phyloP scores from a whole-genome alignment of 768 basidiomycete genomes.

The Phylloporus arenicola region DNA sequence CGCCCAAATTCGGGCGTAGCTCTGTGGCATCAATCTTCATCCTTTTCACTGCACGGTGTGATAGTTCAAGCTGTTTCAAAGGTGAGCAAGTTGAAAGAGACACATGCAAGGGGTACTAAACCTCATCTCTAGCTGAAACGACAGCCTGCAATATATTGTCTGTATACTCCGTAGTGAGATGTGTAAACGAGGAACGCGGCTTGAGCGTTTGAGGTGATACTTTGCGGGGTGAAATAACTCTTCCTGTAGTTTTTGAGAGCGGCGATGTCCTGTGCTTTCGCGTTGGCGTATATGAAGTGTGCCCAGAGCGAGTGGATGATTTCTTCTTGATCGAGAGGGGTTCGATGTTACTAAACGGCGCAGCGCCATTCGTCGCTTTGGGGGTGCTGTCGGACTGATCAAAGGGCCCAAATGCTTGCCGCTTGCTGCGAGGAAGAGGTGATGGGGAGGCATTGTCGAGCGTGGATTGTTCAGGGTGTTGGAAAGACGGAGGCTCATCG shows the following conservation, averaged over 20 bases:
- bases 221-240: constrained; percentile 44
- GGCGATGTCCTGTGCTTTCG: constrained; percentile 47
- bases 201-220: constrained; percentile 50
- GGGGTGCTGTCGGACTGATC: constrained; percentile 52
- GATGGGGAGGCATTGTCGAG: constrained; percentile 35
- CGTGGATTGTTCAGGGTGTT: constrained; percentile 20
- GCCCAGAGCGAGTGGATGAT: constrained; percentile 50
- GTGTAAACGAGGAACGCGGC: constrained; percentile 23
- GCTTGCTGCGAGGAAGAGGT: constrained; percentile 64
- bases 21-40: constrained; percentile 67
- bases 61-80: constrained; percentile 56
- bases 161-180: constrained; percentile 32
- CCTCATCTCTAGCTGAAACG: constrained; percentile 61
- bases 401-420: constrained; percentile 57
- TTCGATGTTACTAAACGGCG: constrained; percentile 48
- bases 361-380: constrained; percentile 31
- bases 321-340: constrained; percentile 87
- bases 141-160: constrained; percentile 46
- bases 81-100: constrained; percentile 1
- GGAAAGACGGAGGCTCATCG: constrained; percentile 33
- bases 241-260: constrained; percentile 40
- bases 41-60: constrained; percentile 65
- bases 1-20: constrained; percentile 16
- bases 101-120: constrained; percentile 25
- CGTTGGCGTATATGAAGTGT: constrained; percentile 33